These are phyloP conservation scores for Kondoa subrosea DNA, from an alignment of 768 basidiomycete species.

Conservation along the genomic window DNA sequence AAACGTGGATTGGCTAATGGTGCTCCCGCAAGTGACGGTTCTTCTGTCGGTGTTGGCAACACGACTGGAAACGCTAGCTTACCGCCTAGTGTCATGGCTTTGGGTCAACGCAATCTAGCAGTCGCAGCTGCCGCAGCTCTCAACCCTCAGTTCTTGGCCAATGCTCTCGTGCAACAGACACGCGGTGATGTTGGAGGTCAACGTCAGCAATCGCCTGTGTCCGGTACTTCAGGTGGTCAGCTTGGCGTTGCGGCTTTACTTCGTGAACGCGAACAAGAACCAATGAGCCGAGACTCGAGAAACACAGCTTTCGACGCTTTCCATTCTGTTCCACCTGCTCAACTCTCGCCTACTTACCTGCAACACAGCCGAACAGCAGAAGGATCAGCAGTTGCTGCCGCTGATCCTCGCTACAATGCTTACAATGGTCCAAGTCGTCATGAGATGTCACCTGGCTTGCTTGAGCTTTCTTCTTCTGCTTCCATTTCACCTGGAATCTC, in stretches of 20 bases:
- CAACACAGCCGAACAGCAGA: background rate
- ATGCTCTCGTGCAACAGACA: background rate
- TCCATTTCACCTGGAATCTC: background rate
- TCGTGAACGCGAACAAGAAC: background rate
- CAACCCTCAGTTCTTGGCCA: background rate
- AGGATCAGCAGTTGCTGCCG: constrained; percentile 7
- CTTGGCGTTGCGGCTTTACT: background rate
- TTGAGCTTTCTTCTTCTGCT: background rate
- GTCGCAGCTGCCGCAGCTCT: background rate
- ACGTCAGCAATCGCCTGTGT: background rate
- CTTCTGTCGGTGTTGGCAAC: constrained; percentile 8
- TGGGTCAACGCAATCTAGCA: constrained; percentile 8
- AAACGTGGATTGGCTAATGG: constrained; percentile 40
- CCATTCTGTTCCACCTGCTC: background rate
- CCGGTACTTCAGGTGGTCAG: background rate
- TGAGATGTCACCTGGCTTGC: background rate
- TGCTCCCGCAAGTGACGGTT: background rate
- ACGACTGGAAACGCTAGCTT: constrained; percentile 6
- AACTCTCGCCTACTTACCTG: background rate
- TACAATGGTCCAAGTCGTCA: constrained; percentile 9
- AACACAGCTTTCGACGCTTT: background rate
- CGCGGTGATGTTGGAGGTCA: background rate
- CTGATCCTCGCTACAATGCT: constrained; percentile 7
- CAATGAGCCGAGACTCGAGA: background rate
- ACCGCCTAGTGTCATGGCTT: constrained; percentile 1